Evolutionary conservation across 352 stramenopile genomes (phyloP).

Genomic region (Phytophthora kernoviae): DNA sequence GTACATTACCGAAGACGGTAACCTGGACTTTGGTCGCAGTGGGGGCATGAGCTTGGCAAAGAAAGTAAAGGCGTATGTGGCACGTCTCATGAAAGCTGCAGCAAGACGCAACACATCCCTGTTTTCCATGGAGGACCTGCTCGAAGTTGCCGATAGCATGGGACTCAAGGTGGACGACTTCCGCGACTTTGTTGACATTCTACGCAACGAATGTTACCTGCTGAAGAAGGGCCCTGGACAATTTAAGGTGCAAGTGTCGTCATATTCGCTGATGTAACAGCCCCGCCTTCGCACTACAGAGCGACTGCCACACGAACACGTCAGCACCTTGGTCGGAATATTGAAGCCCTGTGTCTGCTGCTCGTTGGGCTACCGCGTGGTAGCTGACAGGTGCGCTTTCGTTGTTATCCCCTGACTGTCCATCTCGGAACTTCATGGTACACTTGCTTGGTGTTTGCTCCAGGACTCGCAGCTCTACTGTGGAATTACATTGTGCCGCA

Average conservation of each 20-base stretch:
- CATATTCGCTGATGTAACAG: slow-evolving; percentile 46
- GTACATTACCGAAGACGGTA: slow-evolving; percentile 87
- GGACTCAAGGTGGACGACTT: slow-evolving; percentile 82
- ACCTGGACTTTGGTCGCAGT: slow-evolving; percentile 85
- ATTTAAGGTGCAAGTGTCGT: slow-evolving; percentile 78
- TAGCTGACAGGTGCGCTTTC: neutral
- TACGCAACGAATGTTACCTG: slow-evolving; percentile 88
- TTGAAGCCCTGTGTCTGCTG: neutral
- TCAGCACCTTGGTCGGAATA: neutral
- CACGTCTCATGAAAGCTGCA: slow-evolving; percentile 72
- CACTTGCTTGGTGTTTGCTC: neutral
- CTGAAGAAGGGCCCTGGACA: slow-evolving; percentile 83
- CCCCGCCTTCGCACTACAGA: neutral
- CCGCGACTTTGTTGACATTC: slow-evolving; percentile 80
- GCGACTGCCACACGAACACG: slow-evolving; percentile 17
- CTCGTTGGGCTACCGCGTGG: slow-evolving; percentile 2
- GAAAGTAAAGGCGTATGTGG: slow-evolving; percentile 85
- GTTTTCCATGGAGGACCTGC: slow-evolving; percentile 81
- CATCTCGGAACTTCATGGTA: neutral
- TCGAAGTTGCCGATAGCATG: slow-evolving; percentile 77
- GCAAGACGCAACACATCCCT: slow-evolving; percentile 57
- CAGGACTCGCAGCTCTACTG: neutral
- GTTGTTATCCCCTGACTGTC: neutral
- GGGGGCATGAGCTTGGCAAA: slow-evolving; percentile 71
- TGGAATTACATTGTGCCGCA: neutral